Evolutionary conservation across 257 asterid genomes (phyloP), one percentile per base, ranked within the genome.

Genomic region (Ilex asprella): DNA sequence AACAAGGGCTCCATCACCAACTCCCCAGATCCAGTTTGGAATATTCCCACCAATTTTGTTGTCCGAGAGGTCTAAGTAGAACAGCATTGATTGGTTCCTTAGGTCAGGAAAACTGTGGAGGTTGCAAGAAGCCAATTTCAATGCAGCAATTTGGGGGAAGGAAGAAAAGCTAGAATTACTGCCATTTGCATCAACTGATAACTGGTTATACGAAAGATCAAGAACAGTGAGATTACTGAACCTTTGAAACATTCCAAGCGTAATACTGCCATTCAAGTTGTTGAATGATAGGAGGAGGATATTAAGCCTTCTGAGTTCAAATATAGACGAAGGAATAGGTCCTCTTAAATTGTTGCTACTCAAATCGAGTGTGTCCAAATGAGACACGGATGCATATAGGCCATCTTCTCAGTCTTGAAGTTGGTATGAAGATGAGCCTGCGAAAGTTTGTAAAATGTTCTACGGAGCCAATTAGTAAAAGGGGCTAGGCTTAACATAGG

Each of bases 171-270:
- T 39, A 12, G 71, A 56, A 59, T 13, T 67, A 32, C 30, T 62
- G 14, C 39, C 67, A 49, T 68, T 56, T 14, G 60, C 59, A 30
- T 56, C 68, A 46, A 86, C 55, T 44, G 82, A 41, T 71, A 86
- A 32, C 6, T 69, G 68, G 71, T 86, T 86, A 76, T 75, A 29
- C n/a, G 82, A 82, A 51, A 86, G 84, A 61, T 81, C 95, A 2
- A 86, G 78, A 7, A 56, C 56, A 6, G 84, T 30, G 8, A 81
- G 86, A 43, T 70, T 79, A 15, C 2, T 57, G 39, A 84, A 66
- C 30, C 10, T 66, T 49, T 61, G 74, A 35, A 79, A 8, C 30
- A 6, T 61, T 62, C 55, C 82, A 50, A 78, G 60, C 44, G 13
- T 30, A 10, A 70, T 7, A 6, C 71, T 57, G 35, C 87, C 84